Percentiles rank a stretch among this genome's conserved stretches.
Conservation (phyloP, 306 rosid genomes). For the Lablab purpureus region DNA sequence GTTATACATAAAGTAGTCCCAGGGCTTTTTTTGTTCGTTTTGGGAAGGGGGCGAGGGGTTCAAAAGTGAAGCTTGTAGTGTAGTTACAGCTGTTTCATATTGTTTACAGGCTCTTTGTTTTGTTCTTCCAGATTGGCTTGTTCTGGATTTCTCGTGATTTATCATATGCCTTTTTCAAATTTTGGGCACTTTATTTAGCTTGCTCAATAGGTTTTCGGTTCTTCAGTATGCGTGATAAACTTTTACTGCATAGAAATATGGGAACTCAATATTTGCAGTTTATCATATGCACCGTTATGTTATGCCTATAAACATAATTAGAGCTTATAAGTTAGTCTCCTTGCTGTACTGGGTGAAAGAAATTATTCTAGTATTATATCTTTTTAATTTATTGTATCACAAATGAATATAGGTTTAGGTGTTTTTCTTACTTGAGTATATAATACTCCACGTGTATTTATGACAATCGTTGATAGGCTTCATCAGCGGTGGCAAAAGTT, state of each 20-base stretch:
- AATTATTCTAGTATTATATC: constrained; percentile 26
- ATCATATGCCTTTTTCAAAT: not conserved
- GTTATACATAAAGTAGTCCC: too few relatives aligned
- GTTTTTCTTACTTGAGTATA: constrained; percentile 36
- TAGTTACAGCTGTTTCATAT: constrained; percentile 15
- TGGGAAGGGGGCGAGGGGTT: not conserved
- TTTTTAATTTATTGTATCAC: constrained; percentile 6
- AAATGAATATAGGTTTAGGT: not conserved
- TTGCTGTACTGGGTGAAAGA: constrained; percentile 18
- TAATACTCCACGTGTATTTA: constrained; percentile 35
- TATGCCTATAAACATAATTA: not conserved
- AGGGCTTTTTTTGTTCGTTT: too few relatives aligned
- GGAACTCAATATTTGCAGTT: constrained; percentile 17
- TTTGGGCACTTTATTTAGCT: not conserved
- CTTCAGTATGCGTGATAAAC: constrained; percentile 8
- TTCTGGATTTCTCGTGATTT: constrained; percentile 25
- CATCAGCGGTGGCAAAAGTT: constrained; percentile 65
- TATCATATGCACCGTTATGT: constrained; percentile 2
- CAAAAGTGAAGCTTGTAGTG: not conserved
- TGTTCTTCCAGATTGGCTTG: not conserved
- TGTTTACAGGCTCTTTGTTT: not conserved
- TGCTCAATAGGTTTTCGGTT: not conserved
- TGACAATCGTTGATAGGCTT: constrained; percentile 64
- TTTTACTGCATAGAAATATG: constrained; percentile 6
- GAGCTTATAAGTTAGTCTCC: constrained; percentile 30